These are phyloP conservation scores for Ammopiptanthus mongolicus DNA, from an alignment of 306 rosid genomes.

Conservation along the genomic window DNA sequence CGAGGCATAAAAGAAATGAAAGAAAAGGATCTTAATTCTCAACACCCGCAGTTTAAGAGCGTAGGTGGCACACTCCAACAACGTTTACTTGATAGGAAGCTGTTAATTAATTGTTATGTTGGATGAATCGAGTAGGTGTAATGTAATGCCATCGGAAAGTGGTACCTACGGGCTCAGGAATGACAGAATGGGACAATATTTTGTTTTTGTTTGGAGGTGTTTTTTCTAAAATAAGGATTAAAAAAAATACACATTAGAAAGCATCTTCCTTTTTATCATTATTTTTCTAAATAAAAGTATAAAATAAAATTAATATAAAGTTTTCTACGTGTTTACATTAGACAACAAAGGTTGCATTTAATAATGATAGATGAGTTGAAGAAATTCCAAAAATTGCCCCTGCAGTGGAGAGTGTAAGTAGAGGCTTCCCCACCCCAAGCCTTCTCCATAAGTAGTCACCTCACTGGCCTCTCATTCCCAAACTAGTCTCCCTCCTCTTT, in stretches of 20 bases:
- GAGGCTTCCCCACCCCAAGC: not conserved
- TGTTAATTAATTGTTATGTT: not conserved
- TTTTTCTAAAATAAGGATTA: no score
- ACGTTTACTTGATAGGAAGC: no score
- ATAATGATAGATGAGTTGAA: not conserved
- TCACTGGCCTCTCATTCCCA: not conserved
- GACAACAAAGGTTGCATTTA: not conserved
- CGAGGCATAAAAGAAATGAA: not conserved
- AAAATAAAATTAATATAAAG: not conserved
- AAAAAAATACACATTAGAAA: no score
- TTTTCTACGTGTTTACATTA: not conserved
- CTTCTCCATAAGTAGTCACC: slow-evolving; percentile 60
- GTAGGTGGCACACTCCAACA: not conserved
- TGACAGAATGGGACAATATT: not conserved
- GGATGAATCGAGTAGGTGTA: not conserved
- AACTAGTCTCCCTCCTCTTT: not conserved
- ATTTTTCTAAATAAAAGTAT: no score
- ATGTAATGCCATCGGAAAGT: slow-evolving; percentile 17
- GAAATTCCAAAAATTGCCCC: slow-evolving; percentile 28
- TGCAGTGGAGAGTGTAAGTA: not conserved
- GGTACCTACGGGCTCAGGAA: not conserved
- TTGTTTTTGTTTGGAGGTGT: no score
- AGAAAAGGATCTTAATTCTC: not conserved
- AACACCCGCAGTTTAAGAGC: not conserved
- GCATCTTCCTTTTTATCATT: no score